These are phyloP conservation scores for Citeromyces nyonsensis DNA, from an alignment of 805 yeast species.

Conservation along the genomic window DNA sequence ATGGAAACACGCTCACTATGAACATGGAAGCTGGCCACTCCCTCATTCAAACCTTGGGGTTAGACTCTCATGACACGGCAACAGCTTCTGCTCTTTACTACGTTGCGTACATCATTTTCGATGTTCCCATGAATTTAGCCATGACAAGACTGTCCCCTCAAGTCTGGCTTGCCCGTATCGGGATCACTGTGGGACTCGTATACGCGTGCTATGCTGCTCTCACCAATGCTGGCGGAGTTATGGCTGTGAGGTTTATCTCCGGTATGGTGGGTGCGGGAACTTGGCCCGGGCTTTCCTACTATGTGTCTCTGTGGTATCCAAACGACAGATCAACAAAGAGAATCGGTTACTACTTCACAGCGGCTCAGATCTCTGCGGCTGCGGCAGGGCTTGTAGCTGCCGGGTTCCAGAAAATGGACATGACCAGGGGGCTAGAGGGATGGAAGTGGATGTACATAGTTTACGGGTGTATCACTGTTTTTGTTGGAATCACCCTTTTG, in stretches of 20 bases:
- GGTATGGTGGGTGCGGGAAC: conserved; percentile 77
- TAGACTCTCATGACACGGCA: conserved; percentile 42
- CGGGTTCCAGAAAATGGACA: conserved; percentile 77
- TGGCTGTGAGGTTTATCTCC: conserved; percentile 55
- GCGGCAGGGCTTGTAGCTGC: conserved; percentile 80
- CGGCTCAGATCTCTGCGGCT: conserved; percentile 86
- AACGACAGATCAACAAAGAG: conserved; percentile 59
- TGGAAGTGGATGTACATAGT: conserved; percentile 80
- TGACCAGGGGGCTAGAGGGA: conserved; percentile 52
- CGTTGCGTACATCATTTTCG: conserved; percentile 74
- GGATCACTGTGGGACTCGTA: conserved; percentile 62
- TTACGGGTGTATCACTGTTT: conserved; percentile 57
- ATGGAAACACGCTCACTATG: conserved; percentile 74
- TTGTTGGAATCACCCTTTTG: conserved; percentile 44
- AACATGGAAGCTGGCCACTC: conserved; percentile 49
- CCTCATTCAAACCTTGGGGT: conserved; percentile 28
- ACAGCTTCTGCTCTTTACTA: conserved; percentile 71
- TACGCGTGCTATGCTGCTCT: conserved; percentile 61
- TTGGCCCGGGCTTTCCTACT: conserved; percentile 86
- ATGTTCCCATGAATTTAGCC: conserved; percentile 73
- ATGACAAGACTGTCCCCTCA: conserved; percentile 82
- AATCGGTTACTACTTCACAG: conserved; percentile 82
- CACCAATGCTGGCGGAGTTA: conserved; percentile 37
- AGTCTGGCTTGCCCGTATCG: conserved; percentile 70
- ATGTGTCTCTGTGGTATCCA: conserved; percentile 77